Conservation (phyloP, 2,329 filamentous ascomycete genomes). For the Aspergillus hiratsukae region DNA sequence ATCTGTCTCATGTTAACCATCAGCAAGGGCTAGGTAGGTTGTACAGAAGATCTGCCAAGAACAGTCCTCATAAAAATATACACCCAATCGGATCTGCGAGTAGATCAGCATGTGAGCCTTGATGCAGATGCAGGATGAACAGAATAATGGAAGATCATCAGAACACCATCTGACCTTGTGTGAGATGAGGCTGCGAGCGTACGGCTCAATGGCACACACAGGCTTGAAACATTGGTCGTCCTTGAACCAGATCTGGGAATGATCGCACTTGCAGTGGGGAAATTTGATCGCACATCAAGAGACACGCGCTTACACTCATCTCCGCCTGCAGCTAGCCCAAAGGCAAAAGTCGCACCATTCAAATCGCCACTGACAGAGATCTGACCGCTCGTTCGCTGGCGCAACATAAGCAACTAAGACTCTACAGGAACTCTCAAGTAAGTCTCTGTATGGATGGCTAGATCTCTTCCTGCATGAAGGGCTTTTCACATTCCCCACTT, state of each 20-base stretch:
- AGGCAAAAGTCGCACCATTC: conserved; percentile 11
- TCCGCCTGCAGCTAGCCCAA: conserved; percentile 12
- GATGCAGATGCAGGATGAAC: not conserved
- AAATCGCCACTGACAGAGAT: conserved; percentile 16
- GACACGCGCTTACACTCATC: conserved; percentile 5
- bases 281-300: conserved; percentile 16
- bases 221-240: conserved; percentile 4
- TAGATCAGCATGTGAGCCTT: not conserved
- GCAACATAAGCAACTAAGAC: conserved; percentile 9
- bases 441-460: conserved; percentile 14
- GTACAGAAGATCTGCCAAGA: not conserved
- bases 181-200: not conserved
- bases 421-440: not conserved
- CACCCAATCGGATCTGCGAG: not conserved
- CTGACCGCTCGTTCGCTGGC: conserved; percentile 13
- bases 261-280: conserved; percentile 17
- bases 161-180: not conserved
- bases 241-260: conserved; percentile 20
- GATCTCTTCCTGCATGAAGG: conserved; percentile 16
- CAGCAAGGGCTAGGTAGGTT: not conserved
- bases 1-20: not conserved
- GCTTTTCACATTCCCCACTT: not conserved
- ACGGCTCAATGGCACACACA: not conserved
- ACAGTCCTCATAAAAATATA: not conserved
- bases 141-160: not conserved